These are phyloP conservation scores for Aspergillus homomorphus DNA, from an alignment of 495 filamentous ascomycete genomes.

Conservation along the genomic window DNA sequence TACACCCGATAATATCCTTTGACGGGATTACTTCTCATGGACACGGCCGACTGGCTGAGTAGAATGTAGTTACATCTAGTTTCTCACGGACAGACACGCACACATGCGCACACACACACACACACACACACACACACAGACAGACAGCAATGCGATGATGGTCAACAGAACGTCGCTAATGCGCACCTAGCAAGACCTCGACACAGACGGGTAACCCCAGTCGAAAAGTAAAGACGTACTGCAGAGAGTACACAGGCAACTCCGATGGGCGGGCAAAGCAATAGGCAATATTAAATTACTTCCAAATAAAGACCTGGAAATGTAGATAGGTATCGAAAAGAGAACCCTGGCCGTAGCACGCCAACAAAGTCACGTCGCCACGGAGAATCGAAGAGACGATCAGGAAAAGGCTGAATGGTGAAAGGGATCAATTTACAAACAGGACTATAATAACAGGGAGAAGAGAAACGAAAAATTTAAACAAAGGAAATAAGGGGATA, in stretches of 20 bases:
- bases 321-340: constrained; percentile 9
- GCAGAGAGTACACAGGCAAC: not conserved
- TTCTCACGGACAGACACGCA: too few species aligned
- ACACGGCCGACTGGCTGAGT: too few species aligned
- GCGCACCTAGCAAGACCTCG: too few species aligned
- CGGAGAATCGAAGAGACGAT: constrained; percentile 9
- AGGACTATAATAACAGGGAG: constrained; percentile 40
- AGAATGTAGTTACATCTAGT: too few species aligned
- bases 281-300: constrained; percentile 23
- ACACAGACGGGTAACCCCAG: not conserved
- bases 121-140: not conserved
- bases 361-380: constrained; percentile 1
- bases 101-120: not conserved
- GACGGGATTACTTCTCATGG: too few species aligned
- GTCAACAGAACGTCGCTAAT: not conserved
- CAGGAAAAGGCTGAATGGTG: constrained; percentile 7
- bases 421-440: constrained; percentile 39
- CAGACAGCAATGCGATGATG: not conserved
- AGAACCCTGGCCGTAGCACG: constrained; percentile 7
- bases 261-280: not conserved
- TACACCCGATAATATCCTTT: too few species aligned
- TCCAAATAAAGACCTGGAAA: constrained; percentile 17
- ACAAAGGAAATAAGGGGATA: constrained; percentile 28
- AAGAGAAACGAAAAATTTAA: constrained; percentile 26
- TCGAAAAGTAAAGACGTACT: too few species aligned